Percentiles rank a stretch among this genome's conserved stretches.
phyloP scores from a whole-genome alignment of 306 rosid species.

The Rubus parviflorus region DNA sequence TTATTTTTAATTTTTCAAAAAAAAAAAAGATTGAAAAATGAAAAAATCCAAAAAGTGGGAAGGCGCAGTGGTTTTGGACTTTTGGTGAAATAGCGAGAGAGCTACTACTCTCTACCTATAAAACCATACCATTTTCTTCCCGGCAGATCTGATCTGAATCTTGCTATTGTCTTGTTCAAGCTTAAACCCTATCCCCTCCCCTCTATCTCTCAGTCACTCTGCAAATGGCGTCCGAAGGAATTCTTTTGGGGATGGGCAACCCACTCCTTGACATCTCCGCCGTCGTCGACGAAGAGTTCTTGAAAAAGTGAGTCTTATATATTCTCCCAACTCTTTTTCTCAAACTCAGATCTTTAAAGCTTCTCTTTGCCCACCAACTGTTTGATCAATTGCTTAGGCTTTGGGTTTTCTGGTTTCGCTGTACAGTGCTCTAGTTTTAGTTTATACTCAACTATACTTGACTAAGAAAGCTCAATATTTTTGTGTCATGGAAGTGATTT shows the following conservation, averaged over 20 bases:
- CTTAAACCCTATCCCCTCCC: neutral
- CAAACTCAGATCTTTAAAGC: neutral
- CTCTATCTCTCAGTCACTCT: neutral
- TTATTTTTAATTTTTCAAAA: too few species aligned
- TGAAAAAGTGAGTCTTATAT: constrained; percentile 45
- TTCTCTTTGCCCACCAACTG: neutral
- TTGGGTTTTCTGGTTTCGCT: too few species aligned
- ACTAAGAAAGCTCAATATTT: neutral
- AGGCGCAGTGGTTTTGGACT: neutral
- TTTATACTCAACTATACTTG: neutral
- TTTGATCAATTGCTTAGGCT: constrained; percentile 4
- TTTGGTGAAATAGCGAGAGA: constrained; percentile 8
- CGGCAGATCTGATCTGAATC: constrained; percentile 10
- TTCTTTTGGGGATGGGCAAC: constrained; percentile 86
- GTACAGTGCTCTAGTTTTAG: neutral
- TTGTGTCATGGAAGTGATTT: neutral
- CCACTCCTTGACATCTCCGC: constrained; percentile 91
- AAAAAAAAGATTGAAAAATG: too few species aligned
- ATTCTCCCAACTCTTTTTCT: neutral
- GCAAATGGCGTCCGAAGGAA: constrained; percentile 60
- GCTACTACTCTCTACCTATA: neutral
- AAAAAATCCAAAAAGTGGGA: neutral
- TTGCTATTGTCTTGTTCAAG: neutral
- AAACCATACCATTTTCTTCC: neutral
- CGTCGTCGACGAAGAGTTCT: constrained; percentile 62